Evolutionary conservation across 306 rosid species (phyloP).

Genomic region (Clitoria ternatea): DNA sequence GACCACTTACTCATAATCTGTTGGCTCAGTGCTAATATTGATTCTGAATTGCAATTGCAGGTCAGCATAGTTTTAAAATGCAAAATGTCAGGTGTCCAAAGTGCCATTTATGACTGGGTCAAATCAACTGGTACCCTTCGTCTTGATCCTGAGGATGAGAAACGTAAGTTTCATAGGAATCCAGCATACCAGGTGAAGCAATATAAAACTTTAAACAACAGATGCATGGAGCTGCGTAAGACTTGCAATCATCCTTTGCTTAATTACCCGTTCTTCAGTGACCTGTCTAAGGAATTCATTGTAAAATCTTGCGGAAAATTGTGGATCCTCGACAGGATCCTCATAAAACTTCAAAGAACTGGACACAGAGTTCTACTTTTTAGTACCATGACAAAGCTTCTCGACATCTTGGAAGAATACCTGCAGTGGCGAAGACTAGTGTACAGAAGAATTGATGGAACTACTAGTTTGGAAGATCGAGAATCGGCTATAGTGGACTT

Average conservation of each 20-base stretch:
- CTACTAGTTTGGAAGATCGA: constrained; percentile 98
- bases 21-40: constrained; percentile 27
- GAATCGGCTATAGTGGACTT: constrained; percentile 96
- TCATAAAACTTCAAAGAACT: constrained; percentile 86
- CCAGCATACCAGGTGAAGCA: constrained; percentile 76
- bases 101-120: constrained; percentile 95
- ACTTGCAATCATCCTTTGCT: constrained; percentile 98
- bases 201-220: constrained; percentile 83
- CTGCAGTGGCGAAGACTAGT: constrained; percentile 93
- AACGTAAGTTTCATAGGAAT: constrained; percentile 65
- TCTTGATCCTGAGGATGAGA: constrained; percentile 98
- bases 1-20: constrained; percentile 1
- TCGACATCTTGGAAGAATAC: constrained; percentile 95
- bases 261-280: constrained; percentile 83
- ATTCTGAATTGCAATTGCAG: constrained; percentile 52
- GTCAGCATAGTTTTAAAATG: constrained; percentile 80
- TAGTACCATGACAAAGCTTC: constrained; percentile 98
- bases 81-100: constrained; percentile 92
- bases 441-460: constrained; percentile 94
- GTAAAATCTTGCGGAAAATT: constrained; percentile 90
- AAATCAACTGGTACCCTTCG: constrained; percentile 97
- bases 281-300: constrained; percentile 84
- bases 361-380: constrained; percentile 96
- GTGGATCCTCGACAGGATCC: constrained; percentile 96
- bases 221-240: constrained; percentile 99